Evolutionary conservation across 768 basidiomycete genomes (phyloP), one percentile per base, ranked within the genome.

Genomic region (Collybia sordida): DNA sequence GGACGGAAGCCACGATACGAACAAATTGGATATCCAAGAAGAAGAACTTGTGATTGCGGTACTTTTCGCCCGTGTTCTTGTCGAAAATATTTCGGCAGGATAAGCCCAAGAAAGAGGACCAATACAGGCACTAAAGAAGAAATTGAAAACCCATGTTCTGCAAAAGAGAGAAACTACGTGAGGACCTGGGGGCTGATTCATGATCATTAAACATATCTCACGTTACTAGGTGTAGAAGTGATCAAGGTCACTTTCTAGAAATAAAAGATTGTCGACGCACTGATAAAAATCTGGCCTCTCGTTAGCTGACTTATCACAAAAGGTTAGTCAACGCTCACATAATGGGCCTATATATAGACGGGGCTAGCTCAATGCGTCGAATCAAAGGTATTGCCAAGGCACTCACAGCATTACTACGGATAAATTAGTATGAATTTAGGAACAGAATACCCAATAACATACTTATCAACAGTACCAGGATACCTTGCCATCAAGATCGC

Each of bases 21-120:
- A 71, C 72, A 73, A 74, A 54, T 76, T 76, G 11, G 72, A 75
- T 12, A 74, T 66, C 74, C 73, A 76, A 0, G 73, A 74, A 0
- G 67, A 66, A 2, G 71, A 73, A 44, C 72, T 74, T 2, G 74
- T 75, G 31, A 75, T 64, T 4, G 73, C 73, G 1, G 74, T 77
- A 17, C 70, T 73, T 53, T 74, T 74, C 4, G 75, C 74, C 12
- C 75, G 64, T 3, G 72, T 75, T 19, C 71, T 53, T 6, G 74
- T 75, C 5, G 74, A 75, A 50, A 70, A 73, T 15, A 77, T 75
- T 52, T 75, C 73, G 3, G 71, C 73, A 0, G 73, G 74, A 50
- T 73, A 72, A 3, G 74, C 75, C 75, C 75, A 77, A 0, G 71
- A 72, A 6, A 75, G 60, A 6, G 74, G 74, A 1, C 74, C 75